phyloP scores from a whole-genome alignment of 2,329 filamentous ascomycete genomes.

The Colletotrichum sp. region DNA sequence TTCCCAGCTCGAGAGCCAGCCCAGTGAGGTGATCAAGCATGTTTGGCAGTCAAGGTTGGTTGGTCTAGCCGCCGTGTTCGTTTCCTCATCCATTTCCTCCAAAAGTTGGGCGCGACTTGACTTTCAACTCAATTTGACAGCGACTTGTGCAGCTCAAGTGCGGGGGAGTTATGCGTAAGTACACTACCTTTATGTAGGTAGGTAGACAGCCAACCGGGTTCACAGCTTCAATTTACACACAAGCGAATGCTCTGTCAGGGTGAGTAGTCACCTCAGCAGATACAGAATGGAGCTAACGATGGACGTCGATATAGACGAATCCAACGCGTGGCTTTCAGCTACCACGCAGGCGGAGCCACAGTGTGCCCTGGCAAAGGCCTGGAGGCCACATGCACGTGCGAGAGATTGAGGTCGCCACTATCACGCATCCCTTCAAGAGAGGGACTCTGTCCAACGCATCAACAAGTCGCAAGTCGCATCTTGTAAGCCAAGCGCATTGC shows the following conservation, averaged over 20 bases:
- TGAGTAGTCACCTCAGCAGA: background rate
- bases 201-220: background rate
- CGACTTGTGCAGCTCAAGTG: background rate
- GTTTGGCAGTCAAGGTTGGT: background rate
- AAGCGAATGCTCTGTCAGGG: background rate
- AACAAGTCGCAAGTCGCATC: background rate
- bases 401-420: background rate
- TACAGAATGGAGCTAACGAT: background rate
- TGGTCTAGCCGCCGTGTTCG: background rate
- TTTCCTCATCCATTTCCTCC: background rate
- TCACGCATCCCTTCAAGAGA: background rate
- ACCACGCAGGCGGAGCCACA: background rate
- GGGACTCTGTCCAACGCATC: background rate
- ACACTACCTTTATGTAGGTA: no score
- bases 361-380: background rate
- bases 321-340: slow-evolving; percentile 3
- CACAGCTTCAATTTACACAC: background rate
- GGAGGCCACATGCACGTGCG: background rate
- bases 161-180: background rate
- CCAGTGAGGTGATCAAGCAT: background rate
- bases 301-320: background rate
- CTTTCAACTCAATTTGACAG: background rate
- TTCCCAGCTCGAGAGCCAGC: background rate
- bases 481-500: background rate
- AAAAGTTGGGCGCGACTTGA: background rate